These are phyloP conservation scores for Corynespora cassiicola DNA, from an alignment of 2,329 filamentous ascomycete species.

Conservation along the genomic window DNA sequence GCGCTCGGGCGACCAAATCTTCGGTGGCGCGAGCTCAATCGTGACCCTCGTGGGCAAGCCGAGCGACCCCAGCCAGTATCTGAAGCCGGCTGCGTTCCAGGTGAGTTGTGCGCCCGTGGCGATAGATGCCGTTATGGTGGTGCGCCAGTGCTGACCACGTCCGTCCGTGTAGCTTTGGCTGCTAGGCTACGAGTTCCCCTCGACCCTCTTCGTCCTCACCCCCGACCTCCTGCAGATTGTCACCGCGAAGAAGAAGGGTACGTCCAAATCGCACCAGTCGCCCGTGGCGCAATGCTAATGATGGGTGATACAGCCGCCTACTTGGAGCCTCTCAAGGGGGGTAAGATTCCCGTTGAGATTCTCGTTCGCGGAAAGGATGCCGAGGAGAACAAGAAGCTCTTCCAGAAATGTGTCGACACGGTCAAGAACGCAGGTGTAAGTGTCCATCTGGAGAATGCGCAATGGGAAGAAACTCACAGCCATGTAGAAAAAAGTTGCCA, in stretches of 20 bases:
- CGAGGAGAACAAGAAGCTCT: constrained; percentile 89
- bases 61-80: constrained; percentile 77
- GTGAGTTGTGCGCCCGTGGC: constrained; percentile 71
- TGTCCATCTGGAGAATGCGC: too few relatives aligned
- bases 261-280: constrained; percentile 8
- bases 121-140: too few relatives aligned
- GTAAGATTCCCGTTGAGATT: constrained; percentile 91
- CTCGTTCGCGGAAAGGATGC: constrained; percentile 90
- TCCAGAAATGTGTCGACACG: constrained; percentile 79
- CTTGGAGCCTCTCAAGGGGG: constrained; percentile 87
- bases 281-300: constrained; percentile 17
- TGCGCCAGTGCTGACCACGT: too few relatives aligned
- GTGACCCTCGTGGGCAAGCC: constrained; percentile 94
- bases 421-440: constrained; percentile 88
- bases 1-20: constrained; percentile 82
- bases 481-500: constrained; percentile 82
- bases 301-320: constrained; percentile 75
- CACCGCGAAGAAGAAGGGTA: constrained; percentile 97
- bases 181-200: constrained; percentile 96
- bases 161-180: constrained; percentile 97
- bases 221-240: constrained; percentile 87
- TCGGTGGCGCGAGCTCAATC: constrained; percentile 85
- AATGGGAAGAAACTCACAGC: too few relatives aligned
- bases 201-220: constrained; percentile 92
- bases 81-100: constrained; percentile 97